phyloP scores from a whole-genome alignment of 768 basidiomycete genomes.

The Leccinum truebloodii region DNA sequence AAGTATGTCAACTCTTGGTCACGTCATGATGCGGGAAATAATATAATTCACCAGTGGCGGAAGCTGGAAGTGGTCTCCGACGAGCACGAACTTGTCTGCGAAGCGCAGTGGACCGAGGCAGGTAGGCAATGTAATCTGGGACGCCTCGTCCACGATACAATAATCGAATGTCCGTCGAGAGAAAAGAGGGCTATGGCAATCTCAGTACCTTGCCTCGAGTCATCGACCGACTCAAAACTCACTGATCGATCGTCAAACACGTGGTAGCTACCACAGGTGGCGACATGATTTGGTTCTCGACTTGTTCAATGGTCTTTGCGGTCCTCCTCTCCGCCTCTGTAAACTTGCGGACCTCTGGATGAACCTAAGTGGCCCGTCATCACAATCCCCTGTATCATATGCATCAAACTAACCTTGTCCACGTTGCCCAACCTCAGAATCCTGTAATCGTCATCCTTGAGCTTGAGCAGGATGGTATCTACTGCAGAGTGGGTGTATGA shows the following conservation, averaged over 20 bases:
- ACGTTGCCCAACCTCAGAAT: conserved; percentile 87
- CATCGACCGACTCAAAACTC: conserved; percentile 32
- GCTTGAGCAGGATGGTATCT: conserved; percentile 91
- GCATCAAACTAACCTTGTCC: conserved; percentile 68
- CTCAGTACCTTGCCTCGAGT: conserved; percentile 7
- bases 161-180: conserved; percentile 86
- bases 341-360: conserved; percentile 74
- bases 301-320: conserved; percentile 73
- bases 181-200: conserved; percentile 69
- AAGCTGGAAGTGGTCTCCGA: conserved; percentile 97
- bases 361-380: conserved; percentile 53
- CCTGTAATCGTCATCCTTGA: conserved; percentile 65
- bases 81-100: conserved; percentile 89
- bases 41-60: conserved; percentile 75
- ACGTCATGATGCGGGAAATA: background rate
- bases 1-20: background rate
- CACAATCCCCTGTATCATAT: background rate
- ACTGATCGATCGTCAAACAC: conserved; percentile 94
- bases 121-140: conserved; percentile 94
- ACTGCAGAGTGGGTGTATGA: conserved; percentile 99
- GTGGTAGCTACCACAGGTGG: conserved; percentile 97
- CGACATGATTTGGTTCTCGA: conserved; percentile 79
- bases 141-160: conserved; percentile 98
- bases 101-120: conserved; percentile 92
- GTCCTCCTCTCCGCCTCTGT: conserved; percentile 59